A percentile compares a stretch with the other conserved stretches of the same genome.
These are phyloP conservation scores for Boletus smithii DNA, from an alignment of 1,284 basidiomycete species.

Conservation along the genomic window DNA sequence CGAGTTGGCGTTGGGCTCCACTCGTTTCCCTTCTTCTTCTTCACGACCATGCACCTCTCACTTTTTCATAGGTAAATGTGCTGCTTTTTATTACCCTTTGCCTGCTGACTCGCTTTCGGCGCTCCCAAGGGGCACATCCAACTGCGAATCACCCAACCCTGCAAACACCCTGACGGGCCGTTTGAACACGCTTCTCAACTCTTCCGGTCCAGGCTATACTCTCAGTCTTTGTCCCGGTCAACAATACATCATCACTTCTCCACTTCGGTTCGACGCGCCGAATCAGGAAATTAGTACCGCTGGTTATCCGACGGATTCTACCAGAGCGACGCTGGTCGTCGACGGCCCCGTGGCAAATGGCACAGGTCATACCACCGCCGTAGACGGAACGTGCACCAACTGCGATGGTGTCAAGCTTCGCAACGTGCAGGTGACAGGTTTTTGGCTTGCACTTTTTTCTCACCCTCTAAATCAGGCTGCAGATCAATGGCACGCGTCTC, in stretches of 20 bases:
- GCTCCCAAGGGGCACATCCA: too few relatives aligned
- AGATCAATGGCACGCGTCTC: conserved; percentile 67
- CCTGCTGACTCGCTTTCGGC: conserved; percentile 9
- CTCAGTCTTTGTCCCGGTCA: conserved; percentile 55
- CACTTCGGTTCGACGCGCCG: conserved; percentile 60
- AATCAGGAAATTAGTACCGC: conserved; percentile 77
- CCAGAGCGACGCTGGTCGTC: conserved; percentile 54
- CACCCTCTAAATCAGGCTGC: conserved; percentile 23
- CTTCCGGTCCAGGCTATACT: too few relatives aligned
- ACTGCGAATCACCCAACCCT: conserved; percentile 6
- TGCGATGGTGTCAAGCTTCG: conserved; percentile 61
- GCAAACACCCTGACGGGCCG: too few relatives aligned
- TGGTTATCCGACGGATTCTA: conserved; percentile 64
- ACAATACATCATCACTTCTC: conserved; percentile 59
- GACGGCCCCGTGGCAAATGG: conserved; percentile 53
- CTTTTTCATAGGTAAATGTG: conserved; percentile 11
- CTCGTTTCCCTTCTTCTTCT: too few relatives aligned
- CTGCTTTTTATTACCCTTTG: too few relatives aligned
- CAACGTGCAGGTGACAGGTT: conserved; percentile 59
- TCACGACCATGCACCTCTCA: conserved; percentile 10
- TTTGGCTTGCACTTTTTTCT: conserved; percentile 24
- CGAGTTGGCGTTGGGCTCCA: too few relatives aligned
- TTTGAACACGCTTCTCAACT: too few relatives aligned
- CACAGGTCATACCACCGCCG: conserved; percentile 65
- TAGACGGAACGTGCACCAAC: conserved; percentile 58